These are phyloP conservation scores for Nepenthes alata DNA, from an alignment of 179 eudicot species.

Conservation along the genomic window DNA sequence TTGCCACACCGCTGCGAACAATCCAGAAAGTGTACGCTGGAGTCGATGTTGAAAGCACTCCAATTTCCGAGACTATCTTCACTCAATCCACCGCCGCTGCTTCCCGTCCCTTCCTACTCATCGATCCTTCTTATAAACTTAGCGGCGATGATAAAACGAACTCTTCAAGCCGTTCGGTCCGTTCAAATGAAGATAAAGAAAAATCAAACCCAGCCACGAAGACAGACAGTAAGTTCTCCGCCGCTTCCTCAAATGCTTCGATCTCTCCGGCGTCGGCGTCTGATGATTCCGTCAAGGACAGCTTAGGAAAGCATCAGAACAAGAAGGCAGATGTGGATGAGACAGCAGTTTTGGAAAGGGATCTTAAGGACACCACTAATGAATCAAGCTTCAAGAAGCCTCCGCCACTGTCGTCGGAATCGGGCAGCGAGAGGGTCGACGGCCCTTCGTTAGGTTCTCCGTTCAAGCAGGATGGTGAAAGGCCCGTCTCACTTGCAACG, in stretches of 20 bases:
- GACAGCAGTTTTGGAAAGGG: background rate
- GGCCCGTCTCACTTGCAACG: constrained; percentile 7
- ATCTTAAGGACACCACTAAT: constrained; percentile 8
- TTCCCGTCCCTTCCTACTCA: constrained; percentile 30
- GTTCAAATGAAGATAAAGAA: constrained; percentile 23
- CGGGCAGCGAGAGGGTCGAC: constrained; percentile 1
- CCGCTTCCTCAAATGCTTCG: constrained; percentile 2
- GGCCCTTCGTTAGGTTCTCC: constrained; percentile 11
- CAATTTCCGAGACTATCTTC: constrained; percentile 22
- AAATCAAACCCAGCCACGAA: constrained; percentile 14
- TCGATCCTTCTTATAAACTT: constrained; percentile 38
- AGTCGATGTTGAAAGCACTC: constrained; percentile 26
- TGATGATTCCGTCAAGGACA: background rate
- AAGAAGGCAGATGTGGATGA: constrained; percentile 2
- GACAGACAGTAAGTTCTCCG: constrained; percentile 5
- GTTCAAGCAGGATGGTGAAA: constrained; percentile 21
- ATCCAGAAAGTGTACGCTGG: constrained; percentile 37
- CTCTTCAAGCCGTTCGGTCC: constrained; percentile 24
- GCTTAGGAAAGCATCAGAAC: background rate
- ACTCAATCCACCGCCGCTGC: constrained; percentile 18
- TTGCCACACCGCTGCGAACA: constrained; percentile 56
- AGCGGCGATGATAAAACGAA: constrained; percentile 33
- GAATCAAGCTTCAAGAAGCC: constrained; percentile 4
- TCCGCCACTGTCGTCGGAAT: constrained; percentile 2
- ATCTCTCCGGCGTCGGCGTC: background rate